Evolutionary conservation across 352 stramenopile genomes (phyloP), one percentile per base, ranked within the genome.

Genomic region (Globisporangium rhizosaccharum): DNA sequence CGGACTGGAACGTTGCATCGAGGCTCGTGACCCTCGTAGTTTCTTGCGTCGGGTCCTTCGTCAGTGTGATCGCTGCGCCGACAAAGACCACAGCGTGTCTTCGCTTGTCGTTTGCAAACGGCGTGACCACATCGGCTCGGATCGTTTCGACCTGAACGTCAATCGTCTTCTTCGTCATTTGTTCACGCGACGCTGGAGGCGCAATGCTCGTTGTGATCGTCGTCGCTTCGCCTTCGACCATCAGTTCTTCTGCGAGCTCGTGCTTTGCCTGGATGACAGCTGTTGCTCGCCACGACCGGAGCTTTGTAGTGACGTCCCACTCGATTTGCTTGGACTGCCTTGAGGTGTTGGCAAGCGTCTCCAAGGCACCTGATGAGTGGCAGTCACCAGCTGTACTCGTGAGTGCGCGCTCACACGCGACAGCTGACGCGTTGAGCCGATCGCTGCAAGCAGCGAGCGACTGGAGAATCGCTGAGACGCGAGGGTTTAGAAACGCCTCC

Each of bases 51-150:
- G 36, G 20, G 15, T 53, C 33, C 20, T 68, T 68, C 8, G 37
- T 11, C 14, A 68, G 11, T 15, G 44, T 44, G 12, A 68, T n/a
- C 10, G 46, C 39, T 2, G 42, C 62, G n/a, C 62, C 57, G 17
- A 49, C 7, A 56, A 68, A 61, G 26, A 68, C 25, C n/a, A 42
- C 51, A 5, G 18, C 28, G 33, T 67, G 61, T 3, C 17, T 48
- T 6, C 52, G 59, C 26, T 46, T 51, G 28, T 48, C 53, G 14
- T 37, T 23, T 11, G 46, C 53, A 33, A 51, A 46, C 0, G 53
- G 20, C 15, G 59, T 53, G 37, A 42, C 39, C n/a, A 44, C 48
- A n/a, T 65, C 42, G 5, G 47, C 37, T 6, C 53, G 39, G 18
- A 65, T 56, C 17, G 44, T 50, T 1, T 53, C 53, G 12, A 65